phyloP scores from a whole-genome alignment of 768 basidiomycete species.

The Naganishia randhawae region DNA sequence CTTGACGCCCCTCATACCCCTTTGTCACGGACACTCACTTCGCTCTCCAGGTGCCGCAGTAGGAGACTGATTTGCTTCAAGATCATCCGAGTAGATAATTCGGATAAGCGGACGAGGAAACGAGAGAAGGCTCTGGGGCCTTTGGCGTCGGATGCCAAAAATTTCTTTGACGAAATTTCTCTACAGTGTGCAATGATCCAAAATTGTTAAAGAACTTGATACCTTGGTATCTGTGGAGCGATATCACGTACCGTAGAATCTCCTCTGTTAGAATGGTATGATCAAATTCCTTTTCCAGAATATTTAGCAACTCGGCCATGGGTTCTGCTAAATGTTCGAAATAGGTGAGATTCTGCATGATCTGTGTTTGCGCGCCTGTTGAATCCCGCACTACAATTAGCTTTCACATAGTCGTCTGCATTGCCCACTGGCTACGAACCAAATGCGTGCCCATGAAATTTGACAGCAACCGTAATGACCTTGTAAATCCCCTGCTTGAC shows the following conservation, averaged over 20 bases:
- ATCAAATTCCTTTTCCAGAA: slow-evolving; percentile 80
- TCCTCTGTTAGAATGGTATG: slow-evolving; percentile 85
- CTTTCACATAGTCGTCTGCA: not conserved
- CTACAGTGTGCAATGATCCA: slow-evolving; percentile 45
- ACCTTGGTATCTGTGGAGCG: slow-evolving; percentile 7
- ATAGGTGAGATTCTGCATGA: slow-evolving; percentile 88
- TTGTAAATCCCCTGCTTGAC: slow-evolving; percentile 77
- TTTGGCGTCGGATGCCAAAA: slow-evolving; percentile 83
- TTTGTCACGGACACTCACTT: slow-evolving; percentile 57
- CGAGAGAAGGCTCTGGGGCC: slow-evolving; percentile 77
- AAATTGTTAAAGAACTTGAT: slow-evolving; percentile 1
- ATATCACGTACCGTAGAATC: slow-evolving; percentile 59
- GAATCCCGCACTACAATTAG: not conserved
- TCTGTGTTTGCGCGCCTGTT: slow-evolving; percentile 68
- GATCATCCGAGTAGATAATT: slow-evolving; percentile 72
- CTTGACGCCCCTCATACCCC: not conserved
- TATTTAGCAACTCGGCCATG: slow-evolving; percentile 81
- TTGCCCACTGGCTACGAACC: slow-evolving; percentile 49
- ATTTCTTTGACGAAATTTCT: slow-evolving; percentile 70
- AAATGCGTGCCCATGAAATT: slow-evolving; percentile 77
- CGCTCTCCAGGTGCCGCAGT: slow-evolving; percentile 81
- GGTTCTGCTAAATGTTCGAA: slow-evolving; percentile 90
- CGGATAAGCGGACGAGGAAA: slow-evolving; percentile 76
- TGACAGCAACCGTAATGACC: slow-evolving; percentile 84
- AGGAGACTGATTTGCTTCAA: slow-evolving; percentile 86